phyloP scores from a whole-genome alignment of 1,284 basidiomycete genomes.

The Fomitopsis schrenkii region DNA sequence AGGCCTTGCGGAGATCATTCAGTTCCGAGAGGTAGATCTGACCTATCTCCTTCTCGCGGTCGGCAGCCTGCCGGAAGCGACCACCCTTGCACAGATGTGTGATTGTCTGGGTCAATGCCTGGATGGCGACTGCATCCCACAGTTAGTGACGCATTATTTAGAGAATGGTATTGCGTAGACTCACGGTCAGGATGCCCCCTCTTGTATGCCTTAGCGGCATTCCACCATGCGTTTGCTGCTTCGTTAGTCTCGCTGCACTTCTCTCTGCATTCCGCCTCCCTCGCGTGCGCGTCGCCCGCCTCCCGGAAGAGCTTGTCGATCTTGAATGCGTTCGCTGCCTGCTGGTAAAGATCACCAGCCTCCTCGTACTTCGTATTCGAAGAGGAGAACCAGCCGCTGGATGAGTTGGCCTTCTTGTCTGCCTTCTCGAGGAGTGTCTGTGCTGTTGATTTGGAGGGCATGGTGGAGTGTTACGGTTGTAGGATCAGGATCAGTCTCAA shows the following conservation, averaged over 20 bases:
- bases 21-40: slow-evolving; percentile 85
- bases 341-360: slow-evolving; percentile 90
- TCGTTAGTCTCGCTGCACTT: slow-evolving; percentile 84
- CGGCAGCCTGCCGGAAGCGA: slow-evolving; percentile 95
- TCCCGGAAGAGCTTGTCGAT: slow-evolving; percentile 90
- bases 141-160: neutral
- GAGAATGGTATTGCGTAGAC: slow-evolving; percentile 22
- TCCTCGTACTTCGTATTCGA: slow-evolving; percentile 84
- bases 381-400: slow-evolving; percentile 84
- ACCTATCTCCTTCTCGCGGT: slow-evolving; percentile 95
- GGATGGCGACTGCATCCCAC: slow-evolving; percentile 74
- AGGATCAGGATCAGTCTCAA: neutral
- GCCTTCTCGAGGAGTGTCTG: slow-evolving; percentile 78
- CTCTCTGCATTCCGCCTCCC: slow-evolving; percentile 90
- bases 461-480: slow-evolving; percentile 8
- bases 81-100: slow-evolving; percentile 81
- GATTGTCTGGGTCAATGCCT: slow-evolving; percentile 86
- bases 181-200: slow-evolving; percentile 79
- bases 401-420: slow-evolving; percentile 87
- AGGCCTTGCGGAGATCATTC: slow-evolving; percentile 73
- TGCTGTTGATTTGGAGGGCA: slow-evolving; percentile 56
- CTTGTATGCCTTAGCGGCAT: slow-evolving; percentile 93
- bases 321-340: slow-evolving; percentile 95
- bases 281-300: slow-evolving; percentile 83
- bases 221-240: slow-evolving; percentile 97